A percentile compares a stretch with the other conserved stretches of the same genome.
Conservation (phyloP, 139 green algal species). For the Spirogloea muscicola region DNA sequence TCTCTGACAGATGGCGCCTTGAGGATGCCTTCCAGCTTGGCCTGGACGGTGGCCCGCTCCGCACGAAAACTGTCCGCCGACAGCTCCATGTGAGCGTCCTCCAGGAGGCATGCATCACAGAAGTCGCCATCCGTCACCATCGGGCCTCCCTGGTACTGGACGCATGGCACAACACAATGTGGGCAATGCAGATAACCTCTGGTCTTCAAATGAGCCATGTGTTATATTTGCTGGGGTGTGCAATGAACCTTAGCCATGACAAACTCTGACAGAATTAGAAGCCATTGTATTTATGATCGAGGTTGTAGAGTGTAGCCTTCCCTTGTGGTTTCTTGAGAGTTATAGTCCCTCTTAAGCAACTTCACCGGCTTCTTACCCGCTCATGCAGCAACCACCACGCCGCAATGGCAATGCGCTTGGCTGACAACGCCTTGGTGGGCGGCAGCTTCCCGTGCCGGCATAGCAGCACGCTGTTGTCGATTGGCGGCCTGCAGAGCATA, state of each 20-base stretch:
- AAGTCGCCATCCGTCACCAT: constrained; percentile 7
- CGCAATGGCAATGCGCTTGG: constrained; percentile 17
- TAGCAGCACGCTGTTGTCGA: constrained; percentile 30
- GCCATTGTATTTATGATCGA: background rate
- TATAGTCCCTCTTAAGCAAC: too few relatives aligned
- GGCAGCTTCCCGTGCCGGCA: constrained; percentile 21
- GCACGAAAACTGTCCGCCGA: constrained; percentile 22
- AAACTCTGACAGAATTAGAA: background rate
- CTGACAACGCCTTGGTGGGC: background rate
- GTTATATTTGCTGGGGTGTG: background rate
- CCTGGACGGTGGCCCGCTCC: background rate
- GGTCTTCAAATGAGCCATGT: background rate
- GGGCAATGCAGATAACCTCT: background rate
- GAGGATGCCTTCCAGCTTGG: constrained; percentile 7
- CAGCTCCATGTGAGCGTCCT: background rate
- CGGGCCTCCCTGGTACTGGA: constrained; percentile 20
- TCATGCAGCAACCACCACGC: constrained; percentile 5
- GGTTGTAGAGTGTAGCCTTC: too few relatives aligned
- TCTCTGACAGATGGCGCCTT: background rate
- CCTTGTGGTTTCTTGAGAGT: too few relatives aligned
- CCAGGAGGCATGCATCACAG: constrained; percentile 14
- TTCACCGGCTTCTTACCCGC: constrained; percentile 4
- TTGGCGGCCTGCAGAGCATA: constrained; percentile 3
- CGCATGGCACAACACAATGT: too few relatives aligned
- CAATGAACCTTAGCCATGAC: background rate